phyloP scores from a whole-genome alignment of 2,329 filamentous ascomycete genomes.

The Lasiodiplodia hormozganensis region DNA sequence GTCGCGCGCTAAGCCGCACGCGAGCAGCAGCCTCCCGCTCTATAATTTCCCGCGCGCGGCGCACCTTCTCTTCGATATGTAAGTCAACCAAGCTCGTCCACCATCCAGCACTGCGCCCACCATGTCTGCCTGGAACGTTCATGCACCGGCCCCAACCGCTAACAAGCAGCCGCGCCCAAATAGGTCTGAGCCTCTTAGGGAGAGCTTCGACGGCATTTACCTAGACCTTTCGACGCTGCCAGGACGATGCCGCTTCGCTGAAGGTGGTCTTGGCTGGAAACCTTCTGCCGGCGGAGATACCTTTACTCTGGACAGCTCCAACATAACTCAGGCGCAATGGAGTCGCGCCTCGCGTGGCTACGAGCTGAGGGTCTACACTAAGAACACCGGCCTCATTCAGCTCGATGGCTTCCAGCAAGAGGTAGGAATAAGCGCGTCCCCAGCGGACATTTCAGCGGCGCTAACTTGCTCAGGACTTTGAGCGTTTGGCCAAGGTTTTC shows the following conservation, averaged over 20 bases:
- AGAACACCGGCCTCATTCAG: constrained; percentile 85
- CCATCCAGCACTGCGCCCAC: constrained; percentile 4
- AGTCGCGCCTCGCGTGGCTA: constrained; percentile 90
- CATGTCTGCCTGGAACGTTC: constrained; percentile 12
- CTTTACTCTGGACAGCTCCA: constrained; percentile 87
- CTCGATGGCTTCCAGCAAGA: constrained; percentile 95
- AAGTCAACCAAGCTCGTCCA: constrained; percentile 12
- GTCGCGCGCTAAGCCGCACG: constrained; percentile 11
- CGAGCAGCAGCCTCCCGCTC: not conserved
- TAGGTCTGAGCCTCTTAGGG: constrained; percentile 55
- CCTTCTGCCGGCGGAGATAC: constrained; percentile 85
- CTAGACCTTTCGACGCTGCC: constrained; percentile 92
- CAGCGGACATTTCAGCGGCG: not conserved
- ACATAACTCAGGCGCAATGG: constrained; percentile 91
- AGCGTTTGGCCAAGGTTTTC: constrained; percentile 89
- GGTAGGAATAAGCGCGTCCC: constrained; percentile 48
- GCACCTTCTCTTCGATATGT: constrained; percentile 1
- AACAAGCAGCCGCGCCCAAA: not conserved
- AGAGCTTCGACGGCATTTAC: constrained; percentile 97
- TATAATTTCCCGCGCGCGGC: constrained; percentile 1
- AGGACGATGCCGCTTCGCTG: constrained; percentile 93
- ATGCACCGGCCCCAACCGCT: not conserved
- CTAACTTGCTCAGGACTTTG: constrained; percentile 70
- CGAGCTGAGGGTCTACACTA: constrained; percentile 89
- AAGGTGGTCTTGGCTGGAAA: constrained; percentile 96